phyloP scores from a whole-genome alignment of 345 rosid species.

The Noccaea caerulescens region DNA sequence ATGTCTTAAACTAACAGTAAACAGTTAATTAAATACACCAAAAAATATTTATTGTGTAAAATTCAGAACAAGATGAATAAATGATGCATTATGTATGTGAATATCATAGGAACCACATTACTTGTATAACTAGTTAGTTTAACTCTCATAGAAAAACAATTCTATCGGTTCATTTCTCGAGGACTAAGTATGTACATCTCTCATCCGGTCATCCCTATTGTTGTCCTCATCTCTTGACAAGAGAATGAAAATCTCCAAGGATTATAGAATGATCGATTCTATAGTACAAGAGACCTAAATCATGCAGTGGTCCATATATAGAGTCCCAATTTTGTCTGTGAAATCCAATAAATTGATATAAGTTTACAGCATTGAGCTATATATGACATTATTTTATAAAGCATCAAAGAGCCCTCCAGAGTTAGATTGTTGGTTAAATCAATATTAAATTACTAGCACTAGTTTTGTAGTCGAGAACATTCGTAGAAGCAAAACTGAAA shows the following conservation, averaged over 20 bases:
- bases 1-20: not conserved
- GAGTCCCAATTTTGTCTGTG: constrained; percentile 16
- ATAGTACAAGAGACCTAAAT: constrained; percentile 15
- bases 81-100: not conserved
- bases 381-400: not conserved
- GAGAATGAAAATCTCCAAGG: constrained; percentile 31
- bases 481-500: not conserved
- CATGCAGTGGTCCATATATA: constrained; percentile 28
- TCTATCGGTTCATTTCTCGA: constrained; percentile 26
- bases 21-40: not conserved
- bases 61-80: constrained; percentile 1
- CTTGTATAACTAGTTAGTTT: not conserved
- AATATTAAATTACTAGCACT: not conserved
- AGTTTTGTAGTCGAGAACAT: not conserved
- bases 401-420: not conserved
- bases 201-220: not conserved
- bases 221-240: constrained; percentile 30
- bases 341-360: not conserved
- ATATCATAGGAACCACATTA: not conserved
- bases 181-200: not conserved
- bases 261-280: constrained; percentile 28
- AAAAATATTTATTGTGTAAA: not conserved
- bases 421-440: not conserved
- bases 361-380: not conserved
- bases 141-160: constrained; percentile 2